These are phyloP conservation scores for Perilla frutescens DNA, from an alignment of 257 asterid genomes.

Conservation along the genomic window DNA sequence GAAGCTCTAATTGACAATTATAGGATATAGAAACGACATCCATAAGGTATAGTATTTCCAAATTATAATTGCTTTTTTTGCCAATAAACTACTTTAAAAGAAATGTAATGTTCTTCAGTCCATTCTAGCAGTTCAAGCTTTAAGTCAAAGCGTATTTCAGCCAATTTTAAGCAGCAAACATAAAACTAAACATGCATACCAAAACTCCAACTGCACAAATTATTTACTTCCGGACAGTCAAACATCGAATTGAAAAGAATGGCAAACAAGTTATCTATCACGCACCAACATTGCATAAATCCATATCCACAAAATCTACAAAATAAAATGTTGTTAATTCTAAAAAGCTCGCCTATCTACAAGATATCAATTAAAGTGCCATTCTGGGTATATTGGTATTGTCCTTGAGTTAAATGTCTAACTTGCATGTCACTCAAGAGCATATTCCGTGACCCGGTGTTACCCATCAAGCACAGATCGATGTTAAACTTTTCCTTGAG, in stretches of 20 bases:
- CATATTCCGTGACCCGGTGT: slow-evolving; percentile 76
- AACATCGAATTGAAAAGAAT: not conserved
- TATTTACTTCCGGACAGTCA: too few species aligned
- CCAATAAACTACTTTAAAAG: too few species aligned
- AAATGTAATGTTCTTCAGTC: too few species aligned
- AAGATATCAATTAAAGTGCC: not conserved
- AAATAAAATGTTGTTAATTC: too few species aligned
- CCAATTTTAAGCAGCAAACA: too few species aligned
- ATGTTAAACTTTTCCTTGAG: slow-evolving; percentile 93
- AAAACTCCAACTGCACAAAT: too few species aligned
- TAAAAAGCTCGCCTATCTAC: not conserved
- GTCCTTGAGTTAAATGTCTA: not conserved
- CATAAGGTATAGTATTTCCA: not conserved
- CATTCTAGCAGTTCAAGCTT: too few species aligned
- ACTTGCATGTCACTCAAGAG: slow-evolving; percentile 56
- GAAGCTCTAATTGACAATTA: not conserved
- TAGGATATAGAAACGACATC: not conserved
- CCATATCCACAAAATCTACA: not conserved
- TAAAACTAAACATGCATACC: too few species aligned
- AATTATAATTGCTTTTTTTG: too few species aligned
- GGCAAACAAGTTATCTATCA: not conserved
- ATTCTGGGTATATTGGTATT: not conserved
- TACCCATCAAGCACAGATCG: slow-evolving; percentile 92
- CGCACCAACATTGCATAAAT: not conserved
- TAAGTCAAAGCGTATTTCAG: too few species aligned